Evolutionary conservation across 1,284 basidiomycete species (phyloP).

Genomic region (Pseudomicrostroma phylloplanum): DNA sequence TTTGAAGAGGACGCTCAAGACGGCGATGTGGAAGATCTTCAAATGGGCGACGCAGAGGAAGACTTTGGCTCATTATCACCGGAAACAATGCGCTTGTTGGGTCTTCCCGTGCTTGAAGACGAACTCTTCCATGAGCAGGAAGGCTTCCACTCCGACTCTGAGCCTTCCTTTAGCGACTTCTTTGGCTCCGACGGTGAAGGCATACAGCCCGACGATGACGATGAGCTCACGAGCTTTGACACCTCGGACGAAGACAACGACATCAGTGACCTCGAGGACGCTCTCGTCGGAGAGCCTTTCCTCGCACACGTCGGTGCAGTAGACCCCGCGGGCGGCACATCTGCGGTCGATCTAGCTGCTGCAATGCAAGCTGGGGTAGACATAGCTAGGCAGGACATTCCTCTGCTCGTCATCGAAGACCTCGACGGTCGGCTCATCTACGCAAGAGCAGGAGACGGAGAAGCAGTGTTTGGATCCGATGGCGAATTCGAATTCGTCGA

Average conservation of each 20-base stretch:
- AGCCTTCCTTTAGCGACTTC: conserved; percentile 49
- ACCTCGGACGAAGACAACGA: conserved; percentile 33
- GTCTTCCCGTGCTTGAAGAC: conserved; percentile 31
- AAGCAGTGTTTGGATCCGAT: conserved; percentile 50
- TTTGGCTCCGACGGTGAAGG: conserved; percentile 29
- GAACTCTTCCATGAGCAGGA: conserved; percentile 46
- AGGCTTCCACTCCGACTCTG: conserved; percentile 44
- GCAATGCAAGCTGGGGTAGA: conserved; percentile 3
- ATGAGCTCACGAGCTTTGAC: conserved; percentile 24
- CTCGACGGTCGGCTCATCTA: conserved; percentile 49
- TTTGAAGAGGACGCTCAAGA: conserved; percentile 18
- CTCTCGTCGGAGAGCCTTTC: conserved; percentile 33
- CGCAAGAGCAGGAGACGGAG: conserved; percentile 47
- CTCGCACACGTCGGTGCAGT: conserved; percentile 36
- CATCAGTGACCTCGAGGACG: conserved; percentile 41
- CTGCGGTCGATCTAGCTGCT: not conserved
- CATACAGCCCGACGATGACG: conserved; percentile 14
- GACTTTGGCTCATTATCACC: conserved; percentile 29
- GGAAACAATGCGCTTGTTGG: conserved; percentile 33
- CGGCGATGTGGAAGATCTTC: conserved; percentile 12
- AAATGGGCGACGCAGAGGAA: conserved; percentile 15
- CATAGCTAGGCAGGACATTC: conserved; percentile 27
- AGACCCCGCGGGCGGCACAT: not conserved
- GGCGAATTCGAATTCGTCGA: conserved; percentile 50
- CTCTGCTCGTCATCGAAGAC: conserved; percentile 48